Evolutionary conservation across 768 basidiomycete genomes (phyloP), one percentile per base, ranked within the genome.

Genomic region (Gloeophyllum trabeum): DNA sequence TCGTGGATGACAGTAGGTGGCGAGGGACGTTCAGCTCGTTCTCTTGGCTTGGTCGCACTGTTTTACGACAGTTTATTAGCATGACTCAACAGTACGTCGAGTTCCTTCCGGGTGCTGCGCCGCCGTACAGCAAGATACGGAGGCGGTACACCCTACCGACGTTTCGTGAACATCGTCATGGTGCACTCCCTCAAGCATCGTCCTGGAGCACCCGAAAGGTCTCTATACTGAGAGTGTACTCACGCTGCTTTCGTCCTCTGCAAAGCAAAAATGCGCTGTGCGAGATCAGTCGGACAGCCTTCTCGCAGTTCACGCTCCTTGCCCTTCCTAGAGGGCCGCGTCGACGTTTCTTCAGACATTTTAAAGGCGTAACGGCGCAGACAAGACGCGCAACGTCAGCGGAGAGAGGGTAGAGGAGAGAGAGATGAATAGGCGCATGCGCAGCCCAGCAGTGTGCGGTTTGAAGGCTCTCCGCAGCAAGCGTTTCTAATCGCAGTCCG

Each of bases 211-310:
- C n/a, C n/a, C n/a, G n/a, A n/a, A n/a, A n/a, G n/a, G n/a, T n/a
- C n/a, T n/a, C n/a, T n/a, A n/a, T n/a, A n/a, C n/a, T n/a, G n/a
- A n/a, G n/a, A n/a, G n/a, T n/a, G n/a, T 3, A 69, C 71, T 40
- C 44, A 79, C 76, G 63, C 66, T 43, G 82, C 79, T 25, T 67
- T 75, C 48, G 66, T 75, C 16, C 88, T 70, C 55, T 81, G 76
- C 3, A 81, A 61, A 10, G 80, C 79, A 41, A 81, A 66, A 35
- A 90, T 68, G 47, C 69, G 72, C 53, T 83, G 77, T n/a, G 67
- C 71, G 18, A 79, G 48, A 58, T 79, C 75, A 0, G 64, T 69
- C 3, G 65, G 59, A 21, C 64, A 61, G 10, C 62, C 54, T 34
- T 10, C 10, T 10, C 20, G 10, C 10, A 47, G 35, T n/a, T 62